Base-by-base conservation (phyloP, 2,329 filamentous ascomycete species). In the Epichloe bromicola region DNA sequence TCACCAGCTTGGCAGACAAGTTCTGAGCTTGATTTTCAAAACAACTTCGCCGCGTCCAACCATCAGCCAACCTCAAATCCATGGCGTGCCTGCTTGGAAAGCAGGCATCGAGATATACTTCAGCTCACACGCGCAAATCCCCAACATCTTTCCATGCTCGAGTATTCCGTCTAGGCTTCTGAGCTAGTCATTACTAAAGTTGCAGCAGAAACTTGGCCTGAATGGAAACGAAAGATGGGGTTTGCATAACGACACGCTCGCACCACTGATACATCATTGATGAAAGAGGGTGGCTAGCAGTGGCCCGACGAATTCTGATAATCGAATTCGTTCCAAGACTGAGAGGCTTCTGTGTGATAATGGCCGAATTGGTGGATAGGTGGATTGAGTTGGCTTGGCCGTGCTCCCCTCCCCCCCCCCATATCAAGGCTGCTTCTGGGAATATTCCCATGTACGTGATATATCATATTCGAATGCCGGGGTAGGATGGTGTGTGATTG, bases 391-490 rank as follows among this genome's bases (percentile, higher is more conserved):
- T 38, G 11, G 5, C 14, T 38, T 20, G 4, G 17, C 17, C 39
- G 39, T 20, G 36, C 36, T n/a, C 33, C 4, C 12, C n/a, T 5
- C 20, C 33, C 4, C 12, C n/a, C 11, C 33, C 4, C n/a, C 7
- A 14, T 20, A 49, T 12, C 17, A 20, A 37, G 40, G 40, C 40
- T 44, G 39, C 17, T 17, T 20, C 43, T 41, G 1, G 19, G n/a
- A 6, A 42, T 43, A 8, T 26, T 26, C 4, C n/a, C 15, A 48
- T 48, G 48, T 30, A 42, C 6, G 44, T 46, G 50, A 51, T 48
- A 15, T 33, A 41, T 48, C 46, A 49, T 39, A 15, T 49, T 45
- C 20, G 50, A 49, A 46, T 48, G 50, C 50, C 46, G 46, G 46
- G 49, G 46, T 15, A 37, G 19, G 44, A 38, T 48, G 38, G 45